A percentile compares a stretch with the other conserved stretches of the same genome.
phyloP scores from a whole-genome alignment of 2,329 filamentous ascomycete species.

The Paraphaeosphaeria minitans region DNA sequence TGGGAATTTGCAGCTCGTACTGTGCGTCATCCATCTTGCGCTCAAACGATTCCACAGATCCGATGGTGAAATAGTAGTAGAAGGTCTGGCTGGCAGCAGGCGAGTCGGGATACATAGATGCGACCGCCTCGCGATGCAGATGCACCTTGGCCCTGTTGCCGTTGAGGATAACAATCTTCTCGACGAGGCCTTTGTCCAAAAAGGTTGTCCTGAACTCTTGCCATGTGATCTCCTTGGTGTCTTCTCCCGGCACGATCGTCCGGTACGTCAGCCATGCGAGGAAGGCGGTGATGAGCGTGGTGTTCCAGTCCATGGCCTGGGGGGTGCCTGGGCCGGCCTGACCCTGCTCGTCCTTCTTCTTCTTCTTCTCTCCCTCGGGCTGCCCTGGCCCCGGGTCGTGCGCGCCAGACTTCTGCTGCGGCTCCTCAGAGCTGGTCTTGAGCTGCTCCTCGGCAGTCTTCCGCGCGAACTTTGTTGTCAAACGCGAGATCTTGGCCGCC shows the following conservation, averaged over 20 bases:
- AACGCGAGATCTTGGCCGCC: conserved; percentile 64
- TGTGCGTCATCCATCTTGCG: conserved; percentile 86
- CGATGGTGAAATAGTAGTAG: conserved; percentile 93
- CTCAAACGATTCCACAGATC: conserved; percentile 92
- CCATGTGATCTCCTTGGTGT: conserved; percentile 87
- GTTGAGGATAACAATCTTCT: conserved; percentile 85
- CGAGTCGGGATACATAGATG: conserved; percentile 76
- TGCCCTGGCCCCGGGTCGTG: conserved; percentile 51
- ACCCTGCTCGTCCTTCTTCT: conserved; percentile 29
- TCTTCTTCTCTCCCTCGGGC: conserved; percentile 34
- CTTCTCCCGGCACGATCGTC: conserved; percentile 69
- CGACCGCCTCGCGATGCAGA: conserved; percentile 75
- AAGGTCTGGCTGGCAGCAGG: conserved; percentile 71
- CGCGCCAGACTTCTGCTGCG: conserved; percentile 51
- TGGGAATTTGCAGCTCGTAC: conserved; percentile 82
- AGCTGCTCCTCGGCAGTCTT: conserved; percentile 51
- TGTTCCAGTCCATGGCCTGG: conserved; percentile 58
- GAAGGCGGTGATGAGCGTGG: conserved; percentile 62
- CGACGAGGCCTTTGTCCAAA: conserved; percentile 92
- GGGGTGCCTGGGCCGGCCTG: conserved; percentile 16
- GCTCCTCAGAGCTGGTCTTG: conserved; percentile 33
- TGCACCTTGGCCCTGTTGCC: conserved; percentile 79
- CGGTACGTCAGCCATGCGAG: conserved; percentile 64
- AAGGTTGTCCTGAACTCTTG: conserved; percentile 94
- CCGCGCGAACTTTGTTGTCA: conserved; percentile 62